These are phyloP conservation scores for Penicillium concentricum DNA, from an alignment of 2,329 filamentous ascomycete species.

Conservation along the genomic window DNA sequence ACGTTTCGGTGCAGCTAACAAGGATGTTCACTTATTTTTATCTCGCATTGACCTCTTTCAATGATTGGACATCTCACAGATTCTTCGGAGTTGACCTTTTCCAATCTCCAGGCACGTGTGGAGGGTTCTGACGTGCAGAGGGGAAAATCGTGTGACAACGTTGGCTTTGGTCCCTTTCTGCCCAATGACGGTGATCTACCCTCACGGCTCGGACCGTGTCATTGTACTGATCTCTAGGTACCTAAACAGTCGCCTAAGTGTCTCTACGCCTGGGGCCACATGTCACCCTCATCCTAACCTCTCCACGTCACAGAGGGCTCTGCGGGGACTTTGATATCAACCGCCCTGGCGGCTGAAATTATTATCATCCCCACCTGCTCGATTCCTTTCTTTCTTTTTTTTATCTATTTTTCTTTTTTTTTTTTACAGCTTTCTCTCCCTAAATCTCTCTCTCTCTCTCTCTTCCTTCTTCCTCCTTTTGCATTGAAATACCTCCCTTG, in stretches of 20 bases:
- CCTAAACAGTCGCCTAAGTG: conserved; percentile 1
- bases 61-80: conserved; percentile 1
- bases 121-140: conserved; percentile 6
- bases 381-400: conserved; percentile 1
- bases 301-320: conserved; percentile 31
- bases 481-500: conserved; percentile 3
- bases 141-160: conserved; percentile 15
- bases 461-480: not conserved
- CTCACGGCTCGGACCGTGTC: conserved; percentile 32
- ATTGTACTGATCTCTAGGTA: conserved; percentile 7
- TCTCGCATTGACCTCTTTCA: conserved; percentile 2
- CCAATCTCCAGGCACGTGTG: conserved; percentile 6
- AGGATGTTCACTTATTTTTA: conserved; percentile 13
- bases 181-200: conserved; percentile 24
- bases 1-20: conserved; percentile 25
- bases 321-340: conserved; percentile 30
- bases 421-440: conserved; percentile 3
- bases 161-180: conserved; percentile 22
- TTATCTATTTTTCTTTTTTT: conserved; percentile 2
- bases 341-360: conserved; percentile 4
- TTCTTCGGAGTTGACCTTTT: not conserved
- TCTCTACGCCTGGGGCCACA: not conserved
- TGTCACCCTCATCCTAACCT: not conserved
- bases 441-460: not conserved
- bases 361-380: conserved; percentile 23